Base-by-base conservation (phyloP, 148 eudicot genomes). In the Rhododendron williamsianum region DNA sequence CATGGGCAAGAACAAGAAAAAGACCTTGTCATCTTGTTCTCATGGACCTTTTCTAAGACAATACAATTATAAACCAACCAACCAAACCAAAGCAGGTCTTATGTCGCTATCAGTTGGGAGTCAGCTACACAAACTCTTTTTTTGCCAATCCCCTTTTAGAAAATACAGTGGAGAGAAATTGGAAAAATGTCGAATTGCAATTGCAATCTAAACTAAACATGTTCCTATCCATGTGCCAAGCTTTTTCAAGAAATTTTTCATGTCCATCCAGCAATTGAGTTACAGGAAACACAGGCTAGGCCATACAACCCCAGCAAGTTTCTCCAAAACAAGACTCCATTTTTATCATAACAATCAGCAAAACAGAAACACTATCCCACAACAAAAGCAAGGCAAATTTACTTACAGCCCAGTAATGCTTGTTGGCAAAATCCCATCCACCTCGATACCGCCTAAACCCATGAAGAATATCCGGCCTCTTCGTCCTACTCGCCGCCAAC, bases 391-490 rank as follows among this genome's bases (percentile, higher is more conserved):
- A 51, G 65, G 35, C 27, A 81, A 52, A 23, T 46, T 78, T 60
- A 81, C 98, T 94, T 94, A 97, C 99, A 88, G 98, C 98, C 98
- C 98, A 97, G 89, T 97, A 97, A 85, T 95, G 96, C 82, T 92
- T 92, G 86, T 92, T 92, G 63, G 95, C 89, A 81, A 97, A 92
- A 81, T 97, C 92, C 99, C 99, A 97, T 85, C 99, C 99, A 90
- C 93, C 98, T 81, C 87, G 88, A 85, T 95, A 97, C 36, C 86
- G 91, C 88, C 87, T 91, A 83, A 97, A 92, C 49, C 87, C 86
- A 43, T 84, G 83, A 85, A 97, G 95, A 87, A 97, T 94, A 76
- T 97, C 98, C 1, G 98, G 98, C 83, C 99, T 92, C 87, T 87
- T 95, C 0, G 99, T 97, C 86, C 92, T 89, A 85, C 91, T 92